These are phyloP conservation scores for Copromyces sp. DNA, from an alignment of 495 filamentous ascomycete species.

Conservation along the genomic window DNA sequence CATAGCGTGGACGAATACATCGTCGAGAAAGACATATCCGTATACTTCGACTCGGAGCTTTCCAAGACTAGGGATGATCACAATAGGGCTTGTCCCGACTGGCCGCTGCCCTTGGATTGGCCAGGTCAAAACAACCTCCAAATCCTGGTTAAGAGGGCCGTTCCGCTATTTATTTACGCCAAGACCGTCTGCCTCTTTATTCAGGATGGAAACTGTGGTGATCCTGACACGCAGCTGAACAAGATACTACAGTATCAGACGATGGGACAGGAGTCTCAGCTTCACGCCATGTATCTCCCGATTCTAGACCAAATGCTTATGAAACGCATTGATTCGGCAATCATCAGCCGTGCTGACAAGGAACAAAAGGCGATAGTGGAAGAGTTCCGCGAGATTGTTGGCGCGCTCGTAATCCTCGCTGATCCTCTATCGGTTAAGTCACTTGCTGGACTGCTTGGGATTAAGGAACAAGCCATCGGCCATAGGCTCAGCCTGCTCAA, in stretches of 20 bases:
- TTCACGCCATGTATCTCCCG: slow-evolving; percentile 19
- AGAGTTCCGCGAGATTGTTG: slow-evolving; percentile 17
- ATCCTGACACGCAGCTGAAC: slow-evolving; percentile 6
- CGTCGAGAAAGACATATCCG: slow-evolving; percentile 19
- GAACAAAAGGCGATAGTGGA: not conserved
- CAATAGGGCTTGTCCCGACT: slow-evolving; percentile 1
- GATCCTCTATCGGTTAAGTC: slow-evolving; percentile 20
- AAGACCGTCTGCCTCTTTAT: slow-evolving; percentile 31
- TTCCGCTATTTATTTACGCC: slow-evolving; percentile 36
- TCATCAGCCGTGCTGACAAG: not conserved
- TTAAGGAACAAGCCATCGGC: slow-evolving; percentile 5
- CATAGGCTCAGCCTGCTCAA: slow-evolving; percentile 19
- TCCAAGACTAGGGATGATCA: slow-evolving; percentile 6
- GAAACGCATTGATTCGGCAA: not conserved
- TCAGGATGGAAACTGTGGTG: slow-evolving; percentile 3
- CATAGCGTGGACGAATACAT: slow-evolving; percentile 14
- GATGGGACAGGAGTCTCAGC: slow-evolving; percentile 11
- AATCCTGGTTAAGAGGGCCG: slow-evolving; percentile 27
- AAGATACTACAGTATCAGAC: slow-evolving; percentile 9
- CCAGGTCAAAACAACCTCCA: slow-evolving; percentile 23
- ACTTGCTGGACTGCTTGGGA: slow-evolving; percentile 14
- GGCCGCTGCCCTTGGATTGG: slow-evolving; percentile 23
- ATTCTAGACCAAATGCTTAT: slow-evolving; percentile 11
- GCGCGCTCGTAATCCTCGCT: slow-evolving; percentile 20
- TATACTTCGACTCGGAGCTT: slow-evolving; percentile 19